These are phyloP conservation scores for Trypanosoma avium DNA, from an alignment of 208 protist genomes.

Conservation along the genomic window DNA sequence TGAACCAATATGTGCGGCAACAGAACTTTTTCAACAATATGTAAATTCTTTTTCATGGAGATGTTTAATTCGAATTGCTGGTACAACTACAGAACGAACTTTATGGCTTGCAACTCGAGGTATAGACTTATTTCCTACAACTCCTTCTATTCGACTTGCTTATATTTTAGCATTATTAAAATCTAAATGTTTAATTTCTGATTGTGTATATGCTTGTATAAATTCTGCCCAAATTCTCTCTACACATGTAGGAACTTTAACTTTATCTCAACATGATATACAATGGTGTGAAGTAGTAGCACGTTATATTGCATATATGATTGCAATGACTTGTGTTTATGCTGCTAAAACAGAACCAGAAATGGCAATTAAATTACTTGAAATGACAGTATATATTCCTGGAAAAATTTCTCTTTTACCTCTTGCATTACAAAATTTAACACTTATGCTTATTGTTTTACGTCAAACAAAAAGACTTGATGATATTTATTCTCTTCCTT, in stretches of 20 bases:
- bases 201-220: conserved; percentile 42
- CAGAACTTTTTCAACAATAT: conserved; percentile 37
- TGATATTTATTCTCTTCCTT: conserved; percentile 38
- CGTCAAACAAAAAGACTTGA: conserved; percentile 34
- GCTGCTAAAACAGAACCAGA: conserved; percentile 26
- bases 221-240: conserved; percentile 44
- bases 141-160: conserved; percentile 55
- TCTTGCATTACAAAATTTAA: conserved; percentile 64
- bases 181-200: not conserved
- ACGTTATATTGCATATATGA: conserved; percentile 66
- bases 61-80: conserved; percentile 47
- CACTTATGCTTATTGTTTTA: conserved; percentile 50
- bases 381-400: conserved; percentile 18
- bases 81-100: conserved; percentile 32
- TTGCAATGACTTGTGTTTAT: conserved; percentile 43
- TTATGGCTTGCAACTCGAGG: conserved; percentile 69
- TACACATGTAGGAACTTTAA: conserved; percentile 39
- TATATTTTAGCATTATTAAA: conserved; percentile 37
- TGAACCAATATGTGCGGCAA: not conserved
- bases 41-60: conserved; percentile 59
- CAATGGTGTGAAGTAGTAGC: conserved; percentile 39
- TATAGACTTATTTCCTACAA: conserved; percentile 53
- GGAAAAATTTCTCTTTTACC: conserved; percentile 50
- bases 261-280: conserved; percentile 23
- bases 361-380: conserved; percentile 28